These are phyloP conservation scores for Ogataea glucozyma DNA, from an alignment of 805 yeast species.

Conservation along the genomic window DNA sequence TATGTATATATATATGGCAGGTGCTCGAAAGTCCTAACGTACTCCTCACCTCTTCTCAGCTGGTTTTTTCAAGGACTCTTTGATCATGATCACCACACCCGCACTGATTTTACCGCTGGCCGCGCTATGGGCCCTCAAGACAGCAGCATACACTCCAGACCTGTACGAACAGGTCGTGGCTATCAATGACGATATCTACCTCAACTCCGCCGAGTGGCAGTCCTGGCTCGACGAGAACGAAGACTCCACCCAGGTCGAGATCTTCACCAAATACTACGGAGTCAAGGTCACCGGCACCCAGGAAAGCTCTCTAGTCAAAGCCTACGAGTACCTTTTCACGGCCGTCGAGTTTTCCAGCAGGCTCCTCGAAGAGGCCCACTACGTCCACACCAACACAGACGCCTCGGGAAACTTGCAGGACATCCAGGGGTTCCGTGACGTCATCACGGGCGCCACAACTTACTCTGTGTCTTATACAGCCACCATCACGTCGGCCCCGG, in stretches of 20 bases:
- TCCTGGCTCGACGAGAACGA: constrained; percentile 10
- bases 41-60: too few relatives aligned
- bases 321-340: constrained; percentile 17
- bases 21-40: too few relatives aligned
- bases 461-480: constrained; percentile 1
- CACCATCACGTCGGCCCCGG: background rate
- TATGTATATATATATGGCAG: background rate
- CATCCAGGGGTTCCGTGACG: constrained; percentile 10
- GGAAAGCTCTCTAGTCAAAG: constrained; percentile 10
- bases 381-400: constrained; percentile 17
- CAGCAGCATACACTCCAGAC: constrained; percentile 5
- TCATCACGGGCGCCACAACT: constrained; percentile 10
- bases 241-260: constrained; percentile 8
- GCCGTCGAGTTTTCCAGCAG: constrained; percentile 15
- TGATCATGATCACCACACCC: background rate
- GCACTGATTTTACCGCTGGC: background rate
- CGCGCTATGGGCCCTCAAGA: background rate
- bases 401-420: constrained; percentile 10
- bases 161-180: constrained; percentile 11
- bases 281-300: constrained; percentile 1
- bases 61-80: background rate
- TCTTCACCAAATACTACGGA: constrained; percentile 10
- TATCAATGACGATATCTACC: constrained; percentile 15
- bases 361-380: constrained; percentile 15
- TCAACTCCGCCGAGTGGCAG: constrained; percentile 17